These are phyloP conservation scores for Penicillium cataractarum DNA, from an alignment of 495 filamentous ascomycete genomes.

Conservation along the genomic window DNA sequence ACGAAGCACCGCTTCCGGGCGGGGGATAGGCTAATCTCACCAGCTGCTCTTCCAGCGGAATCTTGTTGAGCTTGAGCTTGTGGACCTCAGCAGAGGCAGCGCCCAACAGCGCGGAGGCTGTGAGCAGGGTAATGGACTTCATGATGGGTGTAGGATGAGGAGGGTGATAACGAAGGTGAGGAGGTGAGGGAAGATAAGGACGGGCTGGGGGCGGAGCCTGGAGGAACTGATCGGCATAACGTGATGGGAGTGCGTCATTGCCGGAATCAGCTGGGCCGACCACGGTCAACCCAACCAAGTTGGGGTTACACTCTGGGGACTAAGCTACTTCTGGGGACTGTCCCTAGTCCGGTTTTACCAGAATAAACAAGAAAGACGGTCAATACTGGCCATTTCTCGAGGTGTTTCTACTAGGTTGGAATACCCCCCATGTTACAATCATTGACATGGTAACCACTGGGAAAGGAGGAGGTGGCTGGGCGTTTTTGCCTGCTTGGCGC, in stretches of 20 bases:
- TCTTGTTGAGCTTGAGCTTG: conserved; percentile 96
- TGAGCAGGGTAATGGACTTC: conserved; percentile 77
- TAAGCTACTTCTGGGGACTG: too few relatives aligned
- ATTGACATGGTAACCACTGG: neutral
- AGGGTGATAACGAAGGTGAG: conserved; percentile 28
- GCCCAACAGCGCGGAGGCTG: conserved; percentile 80
- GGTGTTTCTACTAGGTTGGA: neutral
- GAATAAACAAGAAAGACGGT: too few relatives aligned
- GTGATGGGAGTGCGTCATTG: conserved; percentile 33
- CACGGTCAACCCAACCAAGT: neutral
- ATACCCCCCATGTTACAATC: neutral
- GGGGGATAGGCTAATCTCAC: conserved; percentile 50
- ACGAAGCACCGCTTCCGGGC: neutral
- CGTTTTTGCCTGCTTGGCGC: conserved; percentile 13
- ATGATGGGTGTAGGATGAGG: conserved; percentile 54
- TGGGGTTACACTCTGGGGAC: conserved; percentile 16
- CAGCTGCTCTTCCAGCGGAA: conserved; percentile 89
- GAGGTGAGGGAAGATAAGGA: conserved; percentile 28
- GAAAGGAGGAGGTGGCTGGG: conserved; percentile 5
- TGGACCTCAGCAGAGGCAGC: conserved; percentile 81
- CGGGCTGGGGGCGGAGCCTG: conserved; percentile 27
- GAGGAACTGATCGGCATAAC: conserved; percentile 32
- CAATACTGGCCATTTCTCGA: neutral
- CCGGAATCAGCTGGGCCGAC: conserved; percentile 27
- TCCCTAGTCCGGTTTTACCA: too few relatives aligned